Base-by-base conservation (phyloP, 2,329 filamentous ascomycete species). In the Ophiostoma novo-ulmi region DNA sequence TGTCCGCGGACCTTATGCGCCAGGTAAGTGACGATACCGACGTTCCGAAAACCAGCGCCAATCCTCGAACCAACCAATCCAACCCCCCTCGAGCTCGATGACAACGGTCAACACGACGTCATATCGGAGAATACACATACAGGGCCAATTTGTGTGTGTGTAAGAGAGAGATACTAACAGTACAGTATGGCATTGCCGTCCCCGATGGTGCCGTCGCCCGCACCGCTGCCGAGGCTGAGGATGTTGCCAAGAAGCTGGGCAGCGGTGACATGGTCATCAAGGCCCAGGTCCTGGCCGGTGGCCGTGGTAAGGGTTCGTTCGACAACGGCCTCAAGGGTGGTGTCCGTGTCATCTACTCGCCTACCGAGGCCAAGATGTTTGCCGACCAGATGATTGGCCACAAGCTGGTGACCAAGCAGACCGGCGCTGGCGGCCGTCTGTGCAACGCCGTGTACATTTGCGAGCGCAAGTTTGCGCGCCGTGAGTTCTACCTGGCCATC, bases 321-420 rank as follows among this genome's bases (percentile, higher is more conserved):
- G 93, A 97, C 85, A 98, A 97, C 83, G 95, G 95, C 78, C 90
- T 99, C 80, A 99, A 99, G 87, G 95, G 95, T 78, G 95, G 95
- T 85, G 95, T 99, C 77, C 90, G 95, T 78, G 94, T 99, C 78
- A 97, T 99, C 83, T 99, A 98, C 88, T 98, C 94, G 85, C 92
- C 95, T 72, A 94, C 93, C 77, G 88, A 91, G 86, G 95, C 95
- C 79, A 91, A 93, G 86, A 97, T 98, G 89, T 97, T 99, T 80
- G 94, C 95, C 77, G 88, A 94, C 77, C 94, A 99, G 86, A 99
- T 99, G 95, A 98, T 99, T 82, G 95, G 95, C 80, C 94, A 99
- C 85, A 97, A 97, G 84, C 93, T 99, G 82, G 88, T 99, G 83
- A 99, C 95, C 82, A 99, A 99, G 89, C 95, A 99, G 87, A 99